Percentiles rank a stretch among this genome's conserved stretches.
Evolutionary conservation across 148 eudicot genomes (phyloP).

Genomic region (Fagopyrum esculentum): DNA sequence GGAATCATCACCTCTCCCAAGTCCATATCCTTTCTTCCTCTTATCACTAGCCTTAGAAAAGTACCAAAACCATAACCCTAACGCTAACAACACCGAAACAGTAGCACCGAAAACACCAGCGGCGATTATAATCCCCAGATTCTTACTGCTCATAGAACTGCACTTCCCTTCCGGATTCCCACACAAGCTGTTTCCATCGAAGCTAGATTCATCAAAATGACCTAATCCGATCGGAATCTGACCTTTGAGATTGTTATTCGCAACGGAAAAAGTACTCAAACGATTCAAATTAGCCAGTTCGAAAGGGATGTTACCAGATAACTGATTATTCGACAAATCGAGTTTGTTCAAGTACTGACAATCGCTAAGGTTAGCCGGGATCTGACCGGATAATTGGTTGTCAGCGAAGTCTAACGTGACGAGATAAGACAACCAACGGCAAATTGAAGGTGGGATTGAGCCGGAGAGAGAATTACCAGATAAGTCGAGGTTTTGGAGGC

Average conservation of each 20-base stretch:
- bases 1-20: slow-evolving; percentile 7
- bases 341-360: slow-evolving; percentile 13
- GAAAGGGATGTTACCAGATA: slow-evolving; percentile 2
- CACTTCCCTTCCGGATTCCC: slow-evolving; percentile 12
- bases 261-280: slow-evolving; percentile 6
- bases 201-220: slow-evolving; percentile 4
- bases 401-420: slow-evolving; percentile 55
- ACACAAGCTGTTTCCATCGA: slow-evolving; percentile 10
- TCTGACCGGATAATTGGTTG: slow-evolving; percentile 49
- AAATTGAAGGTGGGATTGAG: slow-evolving; percentile 45
- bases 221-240: not conserved
- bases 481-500: slow-evolving; percentile 50
- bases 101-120: slow-evolving; percentile 10
- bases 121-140: slow-evolving; percentile 14
- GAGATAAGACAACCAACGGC: slow-evolving; percentile 66
- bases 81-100: slow-evolving; percentile 40
- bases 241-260: not conserved
- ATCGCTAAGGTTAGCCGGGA: slow-evolving; percentile 17
- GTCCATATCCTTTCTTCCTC: not conserved
- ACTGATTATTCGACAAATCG: not conserved
- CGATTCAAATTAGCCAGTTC: slow-evolving; percentile 3
- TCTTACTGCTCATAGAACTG: slow-evolving; percentile 5
- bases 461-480: slow-evolving; percentile 66
- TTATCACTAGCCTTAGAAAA: slow-evolving; percentile 14
- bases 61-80: slow-evolving; percentile 53